Base-by-base conservation (phyloP, 2,329 filamentous ascomycete species). In the Didymosphaeria variabile region DNA sequence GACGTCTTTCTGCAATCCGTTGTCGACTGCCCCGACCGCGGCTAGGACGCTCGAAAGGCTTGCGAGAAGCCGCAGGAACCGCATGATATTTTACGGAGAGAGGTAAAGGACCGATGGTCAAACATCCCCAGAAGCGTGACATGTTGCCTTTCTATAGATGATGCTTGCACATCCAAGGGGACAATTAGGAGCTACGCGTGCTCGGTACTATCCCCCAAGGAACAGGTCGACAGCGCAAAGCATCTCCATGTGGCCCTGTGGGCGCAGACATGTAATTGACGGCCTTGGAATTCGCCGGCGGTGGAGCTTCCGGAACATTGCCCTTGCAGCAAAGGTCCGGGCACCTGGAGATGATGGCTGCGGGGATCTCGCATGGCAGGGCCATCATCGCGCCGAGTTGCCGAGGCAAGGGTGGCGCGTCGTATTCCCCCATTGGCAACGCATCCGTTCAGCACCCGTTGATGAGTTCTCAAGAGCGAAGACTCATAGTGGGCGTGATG, bases 1-100 rank as follows among this genome's bases (percentile, higher is more conserved):
- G 4, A 86, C 84, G 1, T 78, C 69, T 29, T 63, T 72, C 49
- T 70, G 70, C 9, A 73, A 63, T 32, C 71, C 72, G 67, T 75
- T 71, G 49, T 73, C 65, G 38, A 63, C 66, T n/a, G 71, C 69
- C 12, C 68, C 46, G 5, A 60, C 65, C 29, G 63, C 59, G 26
- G 46, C 38, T 7, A 60, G 52, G 17, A 51, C 29, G 23, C 31
- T 32, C 15, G 46, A 51, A 12, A 60, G 36, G 38, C 38, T 40
- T 10, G 53, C 46, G 38, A 60, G 45, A 19, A 60, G 17, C 13
- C 32, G 21, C 12, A 56, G 26, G 21, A 51, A 42, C 13, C 19
- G 46, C 58, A 60, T 56, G 12, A 40, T 29, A 10, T 19, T 5
- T 5, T 47, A 12, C 26, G 31, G 34, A 6, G 19, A 31, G 5